These are phyloP conservation scores for Eucalyptus curtisii DNA, from an alignment of 345 rosid genomes.

Conservation along the genomic window DNA sequence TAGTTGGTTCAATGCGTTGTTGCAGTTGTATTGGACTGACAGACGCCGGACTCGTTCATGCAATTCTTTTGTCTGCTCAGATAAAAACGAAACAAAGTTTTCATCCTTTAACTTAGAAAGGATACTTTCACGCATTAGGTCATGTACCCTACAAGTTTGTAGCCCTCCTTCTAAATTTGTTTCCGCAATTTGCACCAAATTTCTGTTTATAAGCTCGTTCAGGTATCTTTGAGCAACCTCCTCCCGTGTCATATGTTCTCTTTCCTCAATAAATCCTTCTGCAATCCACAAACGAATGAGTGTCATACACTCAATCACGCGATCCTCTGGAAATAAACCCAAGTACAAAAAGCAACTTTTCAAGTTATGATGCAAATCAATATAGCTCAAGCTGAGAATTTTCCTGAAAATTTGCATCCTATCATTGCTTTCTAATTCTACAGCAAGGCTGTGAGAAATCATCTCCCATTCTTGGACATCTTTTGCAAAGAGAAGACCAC, in stretches of 20 bases:
- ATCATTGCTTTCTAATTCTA: background rate
- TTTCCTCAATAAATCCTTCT: background rate
- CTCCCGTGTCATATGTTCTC: background rate
- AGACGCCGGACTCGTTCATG: background rate
- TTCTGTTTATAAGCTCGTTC: background rate
- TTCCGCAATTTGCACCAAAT: background rate
- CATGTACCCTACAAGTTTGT: background rate
- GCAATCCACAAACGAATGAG: background rate
- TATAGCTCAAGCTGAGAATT: background rate
- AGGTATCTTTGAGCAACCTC: background rate
- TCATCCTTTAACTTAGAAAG: background rate
- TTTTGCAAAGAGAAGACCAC: background rate
- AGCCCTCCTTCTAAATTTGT: rapidly evolving
- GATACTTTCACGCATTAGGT: background rate
- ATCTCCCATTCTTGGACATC: background rate
- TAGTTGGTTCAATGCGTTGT: background rate
- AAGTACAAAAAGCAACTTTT: background rate
- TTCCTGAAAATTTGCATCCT: background rate
- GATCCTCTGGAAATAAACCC: background rate
- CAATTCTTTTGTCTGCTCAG: background rate
- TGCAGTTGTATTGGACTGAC: background rate
- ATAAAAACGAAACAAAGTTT: background rate
- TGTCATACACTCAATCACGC: background rate
- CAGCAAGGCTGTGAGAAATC: background rate
- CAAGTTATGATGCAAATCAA: background rate